Evolutionary conservation across 345 rosid genomes (phyloP), one percentile per base, ranked within the genome.

Genomic region (Luvunga scandens): DNA sequence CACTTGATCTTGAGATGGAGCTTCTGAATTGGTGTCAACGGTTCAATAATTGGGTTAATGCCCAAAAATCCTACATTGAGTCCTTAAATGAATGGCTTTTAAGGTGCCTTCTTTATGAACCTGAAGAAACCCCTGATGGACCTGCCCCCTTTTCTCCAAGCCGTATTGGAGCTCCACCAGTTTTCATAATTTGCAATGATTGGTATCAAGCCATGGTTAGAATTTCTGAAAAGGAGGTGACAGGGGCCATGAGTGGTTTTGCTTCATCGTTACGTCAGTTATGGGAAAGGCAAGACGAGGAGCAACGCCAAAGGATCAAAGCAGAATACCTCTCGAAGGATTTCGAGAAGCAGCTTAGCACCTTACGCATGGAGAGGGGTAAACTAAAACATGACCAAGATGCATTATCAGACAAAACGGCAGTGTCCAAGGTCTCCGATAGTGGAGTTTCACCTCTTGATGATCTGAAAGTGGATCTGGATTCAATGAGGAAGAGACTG

Each of bases 281-380:
- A 56, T 94, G 98, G 97, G 98, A 94, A 81, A 90, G 88, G 66
- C 98, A 94, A 77, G 97, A 90, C 18, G 97, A 91, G 82, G 98
- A 92, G 85, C 93, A 89, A 79, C 88, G 84, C 0, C 96, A 85
- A 76, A 87, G 97, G 86, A 85, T 82, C 73, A 93, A 85, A 88
- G 94, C 99, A n/a, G 97, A 93, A 66, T 88, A 86, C 75, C 83
- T 90, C 28, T 88, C 92, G 0, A 94, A 87, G 82, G 98, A 93
- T 85, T 89, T 90, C 55, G 98, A 95, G 89, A 89, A 89, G 82
- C 88, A 81, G 78, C 85, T 92, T 14, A 90, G 83, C 72, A 86
- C 82, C 67, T 82, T 92, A 34, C 87, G 84, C 33, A 83, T 86
- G 86, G 91, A 88, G 76, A 90, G 87, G 84, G 93, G 86, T 39